These are phyloP conservation scores for Fusarium sp. DNA, from an alignment of 2,329 filamentous ascomycete genomes.

Conservation along the genomic window DNA sequence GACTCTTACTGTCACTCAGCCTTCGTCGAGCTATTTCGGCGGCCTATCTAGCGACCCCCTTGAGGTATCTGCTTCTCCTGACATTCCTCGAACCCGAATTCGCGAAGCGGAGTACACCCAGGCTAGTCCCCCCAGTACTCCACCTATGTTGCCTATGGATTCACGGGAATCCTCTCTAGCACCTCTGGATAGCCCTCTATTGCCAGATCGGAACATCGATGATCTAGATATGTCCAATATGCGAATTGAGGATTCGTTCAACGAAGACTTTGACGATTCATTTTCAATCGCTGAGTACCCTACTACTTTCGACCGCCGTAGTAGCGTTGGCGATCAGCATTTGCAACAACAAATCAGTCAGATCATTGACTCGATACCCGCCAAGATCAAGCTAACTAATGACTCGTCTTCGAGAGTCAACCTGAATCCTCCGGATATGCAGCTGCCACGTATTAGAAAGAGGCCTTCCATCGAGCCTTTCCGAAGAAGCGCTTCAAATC, in stretches of 20 bases:
- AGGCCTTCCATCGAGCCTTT: conserved; percentile 58
- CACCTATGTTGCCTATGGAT: conserved; percentile 49
- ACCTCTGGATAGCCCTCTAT: conserved; percentile 60
- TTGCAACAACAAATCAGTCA: conserved; percentile 84
- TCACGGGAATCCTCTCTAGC: conserved; percentile 51
- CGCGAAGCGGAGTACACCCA: conserved; percentile 52
- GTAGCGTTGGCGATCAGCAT: conserved; percentile 69
- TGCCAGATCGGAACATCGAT: conserved; percentile 56
- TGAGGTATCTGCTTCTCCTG: conserved; percentile 59
- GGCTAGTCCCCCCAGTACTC: conserved; percentile 63
- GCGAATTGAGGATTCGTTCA: conserved; percentile 57
- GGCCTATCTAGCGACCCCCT: conserved; percentile 57
- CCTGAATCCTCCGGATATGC: conserved; percentile 69
- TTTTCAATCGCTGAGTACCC: conserved; percentile 49
- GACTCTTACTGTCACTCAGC: conserved; percentile 55
- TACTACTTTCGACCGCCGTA: conserved; percentile 43
- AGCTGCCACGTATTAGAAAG: conserved; percentile 60
- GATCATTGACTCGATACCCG: conserved; percentile 81
- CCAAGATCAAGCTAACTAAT: conserved; percentile 78
- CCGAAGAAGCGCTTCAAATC: conserved; percentile 62
- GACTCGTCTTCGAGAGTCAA: conserved; percentile 60
- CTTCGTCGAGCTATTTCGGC: conserved; percentile 53
- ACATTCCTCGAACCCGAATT: conserved; percentile 45
- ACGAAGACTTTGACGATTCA: conserved; percentile 61
- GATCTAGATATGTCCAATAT: conserved; percentile 55